phyloP scores from a whole-genome alignment of 352 stramenopile species.

The Globisporangium irregulare region DNA sequence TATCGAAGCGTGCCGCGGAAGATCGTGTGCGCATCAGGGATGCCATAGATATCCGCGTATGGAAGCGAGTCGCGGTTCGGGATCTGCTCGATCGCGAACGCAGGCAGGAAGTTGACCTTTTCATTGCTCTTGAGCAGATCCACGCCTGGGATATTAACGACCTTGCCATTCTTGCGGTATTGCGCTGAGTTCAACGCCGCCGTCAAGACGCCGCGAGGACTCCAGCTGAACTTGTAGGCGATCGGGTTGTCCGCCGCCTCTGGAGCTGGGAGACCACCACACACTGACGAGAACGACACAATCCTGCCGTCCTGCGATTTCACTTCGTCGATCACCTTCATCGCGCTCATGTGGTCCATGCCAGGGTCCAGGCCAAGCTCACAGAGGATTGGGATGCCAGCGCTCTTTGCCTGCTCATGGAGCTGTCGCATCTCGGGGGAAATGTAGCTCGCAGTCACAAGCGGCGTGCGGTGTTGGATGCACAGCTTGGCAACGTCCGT shows the following conservation, averaged over 20 bases:
- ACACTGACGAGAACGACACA: slow-evolving; percentile 92
- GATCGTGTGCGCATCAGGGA: slow-evolving; percentile 88
- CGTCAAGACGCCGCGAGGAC: slow-evolving; percentile 91
- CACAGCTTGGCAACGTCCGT: slow-evolving; percentile 84
- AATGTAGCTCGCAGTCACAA: slow-evolving; percentile 96
- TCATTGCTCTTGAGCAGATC: slow-evolving; percentile 87
- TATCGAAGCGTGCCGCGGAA: slow-evolving; percentile 95
- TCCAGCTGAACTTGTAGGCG: slow-evolving; percentile 98
- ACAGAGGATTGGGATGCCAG: slow-evolving; percentile 92
- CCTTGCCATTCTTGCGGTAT: slow-evolving; percentile 83
- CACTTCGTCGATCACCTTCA: slow-evolving; percentile 96
- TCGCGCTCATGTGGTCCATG: slow-evolving; percentile 97
- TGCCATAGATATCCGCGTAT: slow-evolving; percentile 94
- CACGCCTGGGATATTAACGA: slow-evolving; percentile 83
- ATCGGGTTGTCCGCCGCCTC: slow-evolving; percentile 95
- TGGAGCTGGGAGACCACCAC: slow-evolving; percentile 92
- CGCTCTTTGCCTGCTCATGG: slow-evolving; percentile 61
- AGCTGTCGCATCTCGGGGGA: slow-evolving; percentile 91
- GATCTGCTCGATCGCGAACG: slow-evolving; percentile 93
- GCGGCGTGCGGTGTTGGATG: slow-evolving; percentile 79
- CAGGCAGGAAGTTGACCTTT: slow-evolving; percentile 84
- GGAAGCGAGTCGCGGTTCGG: slow-evolving; percentile 93
- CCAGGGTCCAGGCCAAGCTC: slow-evolving; percentile 95
- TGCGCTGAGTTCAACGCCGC: slow-evolving; percentile 89
- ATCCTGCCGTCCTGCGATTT: slow-evolving; percentile 88